These are phyloP conservation scores for Yarrowia porcina DNA, from an alignment of 805 yeast species.

Conservation along the genomic window DNA sequence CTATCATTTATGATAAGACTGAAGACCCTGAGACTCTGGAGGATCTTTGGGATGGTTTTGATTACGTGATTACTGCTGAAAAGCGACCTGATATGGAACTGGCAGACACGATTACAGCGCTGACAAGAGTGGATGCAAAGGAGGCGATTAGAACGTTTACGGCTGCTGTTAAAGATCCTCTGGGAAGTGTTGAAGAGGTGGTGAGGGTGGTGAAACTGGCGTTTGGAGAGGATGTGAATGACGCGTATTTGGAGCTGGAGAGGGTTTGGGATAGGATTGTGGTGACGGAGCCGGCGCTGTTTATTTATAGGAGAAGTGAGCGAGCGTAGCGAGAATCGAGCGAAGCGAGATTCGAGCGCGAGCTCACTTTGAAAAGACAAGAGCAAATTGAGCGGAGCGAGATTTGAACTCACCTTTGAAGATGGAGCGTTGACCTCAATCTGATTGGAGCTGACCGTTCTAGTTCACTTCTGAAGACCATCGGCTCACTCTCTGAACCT, in stretches of 20 bases:
- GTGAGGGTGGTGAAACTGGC: neutral
- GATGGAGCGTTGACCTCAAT: too few relatives aligned
- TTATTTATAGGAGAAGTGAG: neutral
- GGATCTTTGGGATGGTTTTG: conserved; percentile 48
- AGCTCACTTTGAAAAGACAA: too few relatives aligned
- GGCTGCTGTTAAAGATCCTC: neutral
- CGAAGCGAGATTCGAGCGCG: too few relatives aligned
- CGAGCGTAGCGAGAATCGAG: too few relatives aligned
- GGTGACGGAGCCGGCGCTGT: conserved; percentile 10
- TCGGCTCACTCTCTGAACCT: too few relatives aligned
- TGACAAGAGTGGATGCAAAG: neutral
- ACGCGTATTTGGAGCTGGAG: neutral
- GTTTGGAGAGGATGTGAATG: neutral
- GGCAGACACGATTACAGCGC: neutral
- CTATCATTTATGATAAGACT: conserved; percentile 66
- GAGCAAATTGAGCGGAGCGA: too few relatives aligned
- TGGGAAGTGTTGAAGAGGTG: neutral
- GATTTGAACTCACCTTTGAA: too few relatives aligned
- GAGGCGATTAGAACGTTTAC: neutral
- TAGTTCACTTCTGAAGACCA: too few relatives aligned
- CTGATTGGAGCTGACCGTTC: too few relatives aligned
- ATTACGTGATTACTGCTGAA: conserved; percentile 50
- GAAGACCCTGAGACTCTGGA: conserved; percentile 49
- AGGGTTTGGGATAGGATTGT: conserved; percentile 1
- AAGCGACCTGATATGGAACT: neutral